Evolutionary conservation across 2,329 filamentous ascomycete species (phyloP), one percentile per base, ranked within the genome.

Genomic region (Ophiostoma sp.): DNA sequence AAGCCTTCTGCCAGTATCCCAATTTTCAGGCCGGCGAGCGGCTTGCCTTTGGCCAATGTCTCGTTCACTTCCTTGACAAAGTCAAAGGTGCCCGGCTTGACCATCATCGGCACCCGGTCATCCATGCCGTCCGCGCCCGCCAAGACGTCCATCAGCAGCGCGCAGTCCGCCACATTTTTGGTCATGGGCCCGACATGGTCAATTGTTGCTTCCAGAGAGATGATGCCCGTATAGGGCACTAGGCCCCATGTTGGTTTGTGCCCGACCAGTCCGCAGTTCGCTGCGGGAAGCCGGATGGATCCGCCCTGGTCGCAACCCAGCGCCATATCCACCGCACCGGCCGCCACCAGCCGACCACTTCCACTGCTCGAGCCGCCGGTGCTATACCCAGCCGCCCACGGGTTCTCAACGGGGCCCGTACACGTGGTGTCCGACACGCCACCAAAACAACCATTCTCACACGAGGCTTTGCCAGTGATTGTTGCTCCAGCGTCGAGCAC

Each of bases 341-440:
- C 75, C 0, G 79, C 80, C 17, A 81, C 72, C 5, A 84, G 73
- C 0, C 80, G 81, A 0, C 86, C 92, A 7, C 89, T 90, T 1
- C 93, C 93, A 2, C 91, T 92, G 0, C 92, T 94, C 3, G 90
- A 92, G 7, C 93, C 93, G 66, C 93, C 92, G 3, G 90, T 89
- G 80, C 95, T 95, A 82, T 93, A 95, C 2, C 84, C 80, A 0
- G 83, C 80, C 79, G 94, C 93, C 80, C 92, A 90, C 0, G 93
- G 93, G 78, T 96, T 95, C n/a, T 85, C 84, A 0, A 86, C 88
- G 2, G 90, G 89, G 12, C 76, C 94, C 94, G 80, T 92, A 92
- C 78, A 92, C 93, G 3, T 90, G 92, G 0, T 93, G 77, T 93
- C 82, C 80, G 11, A 78, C 77, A 55, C 79, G 76, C 76, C 84